Evolutionary conservation across 2,329 filamentous ascomycete species (phyloP), one percentile per base, ranked within the genome.

Genomic region (Chrysosporium keratinophilum): DNA sequence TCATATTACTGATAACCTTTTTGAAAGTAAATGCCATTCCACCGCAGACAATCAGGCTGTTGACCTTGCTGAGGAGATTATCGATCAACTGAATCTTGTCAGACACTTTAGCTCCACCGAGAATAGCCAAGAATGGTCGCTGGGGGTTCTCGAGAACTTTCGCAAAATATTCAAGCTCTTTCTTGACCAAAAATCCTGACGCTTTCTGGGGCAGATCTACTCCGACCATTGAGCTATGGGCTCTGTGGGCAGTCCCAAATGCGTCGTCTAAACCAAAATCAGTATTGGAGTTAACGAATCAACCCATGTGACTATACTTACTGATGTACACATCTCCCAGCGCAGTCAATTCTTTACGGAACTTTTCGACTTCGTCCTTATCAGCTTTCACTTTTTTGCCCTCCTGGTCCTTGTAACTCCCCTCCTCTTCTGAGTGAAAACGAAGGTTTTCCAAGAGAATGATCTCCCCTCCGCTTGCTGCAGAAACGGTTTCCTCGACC

Each of bases 11-110:
- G 54, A 97, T 81, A n/a, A 88, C 91, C 82, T 98, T 98, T 82
- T 97, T 97, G 82, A 98, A 98, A 65, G 93, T 98, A 78, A 97
- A 98, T 59, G 93, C 90, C 93, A 98, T 98, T 65, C 83, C 93
- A 69, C 93, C 93, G 71, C 91, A 95, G 75, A 98, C 85, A 74
- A 98, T 86, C 62, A 98, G 81, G 71, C 85, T 93, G 81, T 98
- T 82, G 73, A 98, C 90, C 82, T 98, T 97, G 74, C 89, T 87
- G 63, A 98, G 85, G 62, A 98, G 80, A 80, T 98, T 98, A 77
- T 98, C 90, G 69, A 98, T 97, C 65, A 98, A 81, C 79, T 96
- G 88, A 72, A 98, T 98, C 85, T 98, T 98, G 81, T 98, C 93
- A 43, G 88, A 94, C 63, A 98, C 89, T 82, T 98, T 98, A 71